Evolutionary conservation across 139 green algal genomes (phyloP).

Genomic region (Closterium sp.): DNA sequence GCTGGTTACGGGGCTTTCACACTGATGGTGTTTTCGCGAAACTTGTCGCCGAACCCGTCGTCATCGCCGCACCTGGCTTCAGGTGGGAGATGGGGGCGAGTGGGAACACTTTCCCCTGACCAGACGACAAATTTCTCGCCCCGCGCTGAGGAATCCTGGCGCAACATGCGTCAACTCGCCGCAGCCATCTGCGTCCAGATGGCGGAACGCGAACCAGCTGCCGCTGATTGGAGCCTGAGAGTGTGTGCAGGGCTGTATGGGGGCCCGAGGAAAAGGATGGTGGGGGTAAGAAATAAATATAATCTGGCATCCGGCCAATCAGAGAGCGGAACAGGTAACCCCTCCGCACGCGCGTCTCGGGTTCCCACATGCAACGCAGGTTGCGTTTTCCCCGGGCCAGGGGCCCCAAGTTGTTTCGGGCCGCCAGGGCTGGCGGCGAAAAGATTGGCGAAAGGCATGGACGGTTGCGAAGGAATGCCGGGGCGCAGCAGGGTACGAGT

Average conservation of each 20-base stretch:
- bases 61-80: not conserved
- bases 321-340: not conserved
- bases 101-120: not conserved
- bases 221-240: not conserved
- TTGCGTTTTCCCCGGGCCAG: not conserved
- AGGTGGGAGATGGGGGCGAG: not conserved
- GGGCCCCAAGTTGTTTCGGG: not conserved
- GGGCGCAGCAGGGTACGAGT: not conserved
- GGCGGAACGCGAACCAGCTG: not conserved
- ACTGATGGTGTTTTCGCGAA: not conserved
- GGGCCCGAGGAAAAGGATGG: not conserved
- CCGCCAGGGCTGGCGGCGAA: not conserved
- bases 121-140: not conserved
- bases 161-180: not conserved
- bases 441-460: not conserved
- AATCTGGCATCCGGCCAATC: not conserved
- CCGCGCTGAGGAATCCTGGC: not conserved
- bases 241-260: not conserved
- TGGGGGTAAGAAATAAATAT: not conserved
- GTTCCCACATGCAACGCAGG: not conserved
- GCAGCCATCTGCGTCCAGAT: not conserved
- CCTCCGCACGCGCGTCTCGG: not conserved
- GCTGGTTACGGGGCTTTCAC: not conserved
- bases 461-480: not conserved
- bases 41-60: not conserved